Base-by-base conservation (phyloP, 2,329 filamentous ascomycete genomes). In the Cytospora paraplurivora region DNA sequence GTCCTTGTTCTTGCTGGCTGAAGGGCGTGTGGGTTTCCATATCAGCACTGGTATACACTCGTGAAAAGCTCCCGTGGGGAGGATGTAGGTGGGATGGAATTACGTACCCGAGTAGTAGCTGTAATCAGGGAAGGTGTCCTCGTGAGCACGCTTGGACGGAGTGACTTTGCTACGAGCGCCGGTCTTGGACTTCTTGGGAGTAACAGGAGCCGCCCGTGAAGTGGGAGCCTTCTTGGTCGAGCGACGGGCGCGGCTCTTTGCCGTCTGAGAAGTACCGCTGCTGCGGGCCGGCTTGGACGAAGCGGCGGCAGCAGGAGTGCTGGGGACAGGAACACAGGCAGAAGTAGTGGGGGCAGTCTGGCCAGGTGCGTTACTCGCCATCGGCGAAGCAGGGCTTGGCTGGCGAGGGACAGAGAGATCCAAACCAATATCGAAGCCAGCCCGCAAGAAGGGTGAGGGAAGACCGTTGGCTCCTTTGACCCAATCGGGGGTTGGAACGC, bases 31-130 rank as follows among this genome's bases (percentile, higher is more conserved):
- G 13, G 32, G 5, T 12, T 32, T 19, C 13, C 12, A 35, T n/a
- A 5, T 52, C 21, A 59, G 35, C 17, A 52, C 33, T n/a, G 47
- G 13, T 19, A 44, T 7, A 8, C 34, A 19, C 21, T 32, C 34
- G 7, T 41, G 10, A 11, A 7, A 37, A 2, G 17, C 21, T 12
- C 19, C 7, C 12, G 2, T 33, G 11, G 44, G 32, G 13, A 21
- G 44, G n/a, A 7, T 15, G 27, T 6, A n/a, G 34, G 6, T n/a
- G 44, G 15, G 10, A 21, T 8, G n/a, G 7, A 11, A 37, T 8
- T 47, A 53, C 49, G 38, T 53, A 59, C 57, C 34, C 15, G 57
- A 53, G 33, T 27, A 44, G 34, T 34, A 41, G 49, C 49, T 53
- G 21, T n/a, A 11, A 35, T 51, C 19, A 11, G 15, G 7, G 7